Evolutionary conservation across 176 grass and related monocot genomes (phyloP).

Genomic region (Puya raimondii): DNA sequence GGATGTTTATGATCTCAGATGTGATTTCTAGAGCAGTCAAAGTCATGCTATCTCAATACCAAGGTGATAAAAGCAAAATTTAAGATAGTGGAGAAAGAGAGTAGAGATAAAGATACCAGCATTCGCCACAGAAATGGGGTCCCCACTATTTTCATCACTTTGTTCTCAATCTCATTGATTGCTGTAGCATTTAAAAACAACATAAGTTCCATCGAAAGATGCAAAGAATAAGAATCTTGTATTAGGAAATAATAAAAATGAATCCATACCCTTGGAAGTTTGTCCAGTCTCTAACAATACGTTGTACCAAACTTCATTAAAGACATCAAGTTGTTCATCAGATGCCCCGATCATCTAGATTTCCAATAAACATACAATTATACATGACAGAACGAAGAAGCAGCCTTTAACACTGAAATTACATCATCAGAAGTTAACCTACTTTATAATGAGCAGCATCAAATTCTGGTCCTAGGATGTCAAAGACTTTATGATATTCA

Average conservation of each 20-base stretch:
- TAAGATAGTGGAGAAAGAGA: background rate
- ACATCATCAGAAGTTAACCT: constrained; percentile 2
- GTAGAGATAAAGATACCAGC: constrained; percentile 34
- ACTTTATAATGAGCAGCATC: constrained; percentile 53
- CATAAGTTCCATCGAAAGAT: constrained; percentile 12
- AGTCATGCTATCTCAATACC: background rate
- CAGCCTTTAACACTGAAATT: background rate
- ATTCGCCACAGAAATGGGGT: constrained; percentile 59
- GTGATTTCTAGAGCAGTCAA: background rate
- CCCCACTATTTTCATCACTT: constrained; percentile 37
- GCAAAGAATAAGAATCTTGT: background rate
- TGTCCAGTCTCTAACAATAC: constrained; percentile 39
- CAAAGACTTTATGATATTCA: constrained; percentile 45
- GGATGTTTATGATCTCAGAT: too few species aligned
- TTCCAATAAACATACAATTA: constrained; percentile 10
- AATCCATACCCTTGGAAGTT: constrained; percentile 33
- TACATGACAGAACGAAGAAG: background rate
- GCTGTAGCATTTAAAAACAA: constrained; percentile 21
- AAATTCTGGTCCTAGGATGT: constrained; percentile 47
- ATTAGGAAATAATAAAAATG: background rate
- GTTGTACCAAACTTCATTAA: constrained; percentile 66
- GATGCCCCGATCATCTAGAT: constrained; percentile 78
- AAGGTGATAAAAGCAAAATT: background rate
- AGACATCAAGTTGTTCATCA: constrained; percentile 75
- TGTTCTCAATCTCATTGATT: constrained; percentile 42